Percentiles rank a stretch among this genome's conserved stretches.
Evolutionary conservation across 1,284 basidiomycete genomes (phyloP).

Genomic region (Ustilago loliicola): DNA sequence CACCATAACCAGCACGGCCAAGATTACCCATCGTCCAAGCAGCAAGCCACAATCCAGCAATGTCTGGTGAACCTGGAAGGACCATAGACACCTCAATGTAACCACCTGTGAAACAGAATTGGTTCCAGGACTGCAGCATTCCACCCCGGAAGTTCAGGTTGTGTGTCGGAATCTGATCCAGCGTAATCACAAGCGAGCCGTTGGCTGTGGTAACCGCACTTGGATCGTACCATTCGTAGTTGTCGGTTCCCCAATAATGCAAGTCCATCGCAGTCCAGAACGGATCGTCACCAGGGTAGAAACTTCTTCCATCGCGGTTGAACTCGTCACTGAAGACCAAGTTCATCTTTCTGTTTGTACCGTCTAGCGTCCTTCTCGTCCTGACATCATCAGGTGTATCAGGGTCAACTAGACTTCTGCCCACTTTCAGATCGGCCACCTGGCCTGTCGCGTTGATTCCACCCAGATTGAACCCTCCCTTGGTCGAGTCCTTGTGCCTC

Average conservation of each 20-base stretch:
- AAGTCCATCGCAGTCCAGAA: conserved; percentile 70
- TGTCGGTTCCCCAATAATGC: conserved; percentile 60
- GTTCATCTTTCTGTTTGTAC: conserved; percentile 40
- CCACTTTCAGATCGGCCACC: conserved; percentile 39
- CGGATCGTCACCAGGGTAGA: conserved; percentile 67
- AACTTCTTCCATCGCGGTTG: conserved; percentile 59
- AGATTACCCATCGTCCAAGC: conserved; percentile 73
- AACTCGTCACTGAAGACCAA: conserved; percentile 69
- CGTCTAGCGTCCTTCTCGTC: conserved; percentile 39
- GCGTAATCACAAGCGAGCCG: conserved; percentile 57
- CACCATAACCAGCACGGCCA: conserved; percentile 83
- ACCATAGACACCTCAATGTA: conserved; percentile 67
- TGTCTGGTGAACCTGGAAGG: conserved; percentile 56
- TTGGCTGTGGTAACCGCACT: conserved; percentile 57
- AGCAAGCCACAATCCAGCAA: conserved; percentile 63
- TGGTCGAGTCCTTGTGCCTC: conserved; percentile 13
- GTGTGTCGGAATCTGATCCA: conserved; percentile 70
- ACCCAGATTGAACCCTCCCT: conserved; percentile 50
- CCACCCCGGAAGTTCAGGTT: conserved; percentile 65
- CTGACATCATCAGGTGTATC: conserved; percentile 53
- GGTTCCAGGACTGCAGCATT: conserved; percentile 68
- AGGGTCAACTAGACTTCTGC: conserved; percentile 52
- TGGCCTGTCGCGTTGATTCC: conserved; percentile 52
- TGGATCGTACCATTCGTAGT: conserved; percentile 67
- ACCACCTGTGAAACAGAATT: conserved; percentile 69